Base-by-base conservation (phyloP, 352 stramenopile genomes). In the Phytophthora sp. region DNA sequence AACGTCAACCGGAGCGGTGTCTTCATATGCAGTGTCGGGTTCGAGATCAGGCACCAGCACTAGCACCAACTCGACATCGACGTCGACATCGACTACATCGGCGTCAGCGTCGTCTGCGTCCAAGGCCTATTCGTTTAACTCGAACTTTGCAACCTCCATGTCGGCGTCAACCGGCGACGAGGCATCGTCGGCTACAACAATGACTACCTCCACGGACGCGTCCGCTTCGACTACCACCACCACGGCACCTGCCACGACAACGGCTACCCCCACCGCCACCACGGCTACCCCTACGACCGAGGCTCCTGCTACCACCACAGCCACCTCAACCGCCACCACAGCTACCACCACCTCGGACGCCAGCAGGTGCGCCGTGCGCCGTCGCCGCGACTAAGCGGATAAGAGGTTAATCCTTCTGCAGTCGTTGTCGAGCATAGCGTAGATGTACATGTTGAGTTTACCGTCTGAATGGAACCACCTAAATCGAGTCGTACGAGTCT, bases 1-100 rank as follows among this genome's bases (percentile, higher is more conserved):
- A 0, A 69, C 51, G 12, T 69, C 62, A 8, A 72, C 62, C 11
- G 62, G 50, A 4, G 59, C 67, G 3, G 65, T 54, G 11, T 65
- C 66, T 27, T 62, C 49, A 26, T 72, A 67, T 44, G 62, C 65
- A 1, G 41, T 66, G 15, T 67, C 61, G 15, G 53, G 65, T 3
- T 2, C 62, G 1, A 54, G 46, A 5, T 44, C 21, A 0, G 26
- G 32, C 0, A 55, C 49, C 2, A 68, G 11, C 9, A 34, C 57
- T 12, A 34, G 21, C n/a, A n/a, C 48, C 34, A 37, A 21, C 65
- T 60, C 4, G 49, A 42, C 4, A 6, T 58, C 39, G 21, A 48
- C 12, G 58, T 60, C 4, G 49, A 42, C 4, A 6, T 58, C 39
- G 21, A 48, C 12, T 43, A 51, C 42, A 4, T 54, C 53, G 5